Base-by-base conservation (phyloP, 2,329 filamentous ascomycete species). In the Mariannaea sp. region DNA sequence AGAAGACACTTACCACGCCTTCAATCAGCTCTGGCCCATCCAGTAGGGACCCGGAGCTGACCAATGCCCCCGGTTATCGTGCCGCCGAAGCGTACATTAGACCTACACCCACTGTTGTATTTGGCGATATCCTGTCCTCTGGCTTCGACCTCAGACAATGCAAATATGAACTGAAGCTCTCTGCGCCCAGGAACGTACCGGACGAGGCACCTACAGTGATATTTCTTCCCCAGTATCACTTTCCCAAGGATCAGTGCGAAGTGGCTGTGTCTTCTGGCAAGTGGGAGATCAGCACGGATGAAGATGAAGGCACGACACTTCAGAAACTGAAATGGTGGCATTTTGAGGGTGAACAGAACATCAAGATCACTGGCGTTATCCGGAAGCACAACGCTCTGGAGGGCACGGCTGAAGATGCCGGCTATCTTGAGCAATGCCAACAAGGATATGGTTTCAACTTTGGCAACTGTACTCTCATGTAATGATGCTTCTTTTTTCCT, bases 291-390 rank as follows among this genome's bases (percentile, higher is more conserved):
- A 85, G 84, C 61, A 81, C 78, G 5, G 86, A 92, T 55, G 88
- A 92, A 50, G 81, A 84, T 7, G 83, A 89, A 57, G 84, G 83
- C 0, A 84, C 84, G 5, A 76, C 84, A 61, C 77, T 91, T 55
- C 93, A 97, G 75, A 82, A 82, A 59, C 74, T 99, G 58, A 84
- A 84, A 63, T 99, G 94, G 94, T 97, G 93, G 92, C 92, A 99
- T 73, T 84, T 84, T 1, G 87, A 88, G 50, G 94, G 93, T 2
- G 85, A 92, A 61, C 93, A 97, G 73, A 85, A 77, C 41, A 79
- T 99, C 49, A 88, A 82, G 57, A 80, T 97, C 7, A 86, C 82
- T 16, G 94, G 94, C 0, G 75, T 90, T 16, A 84, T 88, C 64
- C 82, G 87, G 64, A 86, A 78, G 61, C 79, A 83, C 61, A 86